A percentile compares a stretch with the other conserved stretches of the same genome.
Evolutionary conservation across 176 grass and related monocot genomes (phyloP).

Genomic region (Puccinellia tenuiflora): DNA sequence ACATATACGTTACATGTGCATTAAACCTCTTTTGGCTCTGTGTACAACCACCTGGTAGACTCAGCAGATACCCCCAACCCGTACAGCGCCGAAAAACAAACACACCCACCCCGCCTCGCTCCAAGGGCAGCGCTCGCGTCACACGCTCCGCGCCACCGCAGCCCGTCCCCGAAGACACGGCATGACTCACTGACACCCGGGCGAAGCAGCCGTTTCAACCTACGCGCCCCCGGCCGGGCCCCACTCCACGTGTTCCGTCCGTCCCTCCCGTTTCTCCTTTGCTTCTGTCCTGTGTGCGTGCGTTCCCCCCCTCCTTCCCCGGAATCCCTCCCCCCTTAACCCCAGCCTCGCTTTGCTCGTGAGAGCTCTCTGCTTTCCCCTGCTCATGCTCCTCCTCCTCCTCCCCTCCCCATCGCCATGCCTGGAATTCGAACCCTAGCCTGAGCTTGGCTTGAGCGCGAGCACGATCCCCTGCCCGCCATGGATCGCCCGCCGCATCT

Average conservation of each 20-base stretch:
- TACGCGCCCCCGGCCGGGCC: neutral
- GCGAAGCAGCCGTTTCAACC: neutral
- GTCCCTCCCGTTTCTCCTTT: neutral
- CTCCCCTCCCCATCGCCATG: slow-evolving; percentile 24
- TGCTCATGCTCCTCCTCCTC: neutral
- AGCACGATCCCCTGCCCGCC: slow-evolving; percentile 4
- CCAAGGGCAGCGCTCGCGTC: neutral
- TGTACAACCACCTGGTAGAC: neutral
- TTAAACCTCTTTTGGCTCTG: neutral
- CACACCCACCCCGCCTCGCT: neutral
- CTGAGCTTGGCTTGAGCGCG: neutral
- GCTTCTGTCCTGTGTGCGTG: neutral
- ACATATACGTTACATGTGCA: neutral
- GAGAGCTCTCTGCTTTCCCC: slow-evolving; percentile 11
- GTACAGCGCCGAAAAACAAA: neutral
- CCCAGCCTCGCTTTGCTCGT: slow-evolving; percentile 46
- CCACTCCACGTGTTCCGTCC: neutral
- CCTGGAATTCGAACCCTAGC: neutral
- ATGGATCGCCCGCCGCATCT: slow-evolving; percentile 65
- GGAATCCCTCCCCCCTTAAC: slow-evolving; percentile 27
- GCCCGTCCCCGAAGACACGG: neutral
- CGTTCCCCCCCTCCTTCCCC: neutral
- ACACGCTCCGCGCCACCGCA: slow-evolving; percentile 10
- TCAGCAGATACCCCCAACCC: neutral
- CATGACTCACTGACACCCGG: neutral